Conservation (phyloP, 352 stramenopile genomes). For the Globisporangium abappressorium region DNA sequence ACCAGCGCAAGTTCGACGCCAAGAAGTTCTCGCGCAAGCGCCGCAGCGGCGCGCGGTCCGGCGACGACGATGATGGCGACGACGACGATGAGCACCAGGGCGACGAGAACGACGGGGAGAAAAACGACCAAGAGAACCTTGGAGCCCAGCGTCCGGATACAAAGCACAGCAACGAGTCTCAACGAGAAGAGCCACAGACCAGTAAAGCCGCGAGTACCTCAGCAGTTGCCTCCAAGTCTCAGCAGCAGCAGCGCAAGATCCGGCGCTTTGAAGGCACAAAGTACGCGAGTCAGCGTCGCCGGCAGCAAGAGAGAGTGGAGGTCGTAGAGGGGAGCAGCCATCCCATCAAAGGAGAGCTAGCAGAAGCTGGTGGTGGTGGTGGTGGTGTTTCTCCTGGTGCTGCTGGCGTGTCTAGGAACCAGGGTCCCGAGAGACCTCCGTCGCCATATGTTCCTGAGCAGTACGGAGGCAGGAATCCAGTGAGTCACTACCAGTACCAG, state of each 20-base stretch:
- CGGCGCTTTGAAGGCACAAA: constrained; percentile 19
- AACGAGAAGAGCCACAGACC: background rate
- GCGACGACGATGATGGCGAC: constrained; percentile 11
- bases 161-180: background rate
- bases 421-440: background rate
- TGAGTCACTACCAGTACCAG: background rate
- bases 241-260: constrained; percentile 14
- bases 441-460: background rate
- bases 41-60: constrained; percentile 19
- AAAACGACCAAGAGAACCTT: background rate
- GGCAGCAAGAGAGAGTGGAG: background rate
- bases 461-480: background rate
- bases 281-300: background rate
- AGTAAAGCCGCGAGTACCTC: background rate
- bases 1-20: constrained; percentile 75
- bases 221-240: background rate
- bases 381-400: background rate
- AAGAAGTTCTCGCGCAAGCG: constrained; percentile 72
- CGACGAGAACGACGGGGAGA: constrained; percentile 5
- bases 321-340: background rate
- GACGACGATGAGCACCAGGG: constrained; percentile 3
- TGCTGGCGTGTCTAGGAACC: background rate
- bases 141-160: background rate
- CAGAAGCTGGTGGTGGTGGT: too few species aligned
- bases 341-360: background rate